Evolutionary conservation across 1,284 basidiomycete genomes (phyloP), one percentile per base, ranked within the genome.

Genomic region (Ceratobasidium sp.): DNA sequence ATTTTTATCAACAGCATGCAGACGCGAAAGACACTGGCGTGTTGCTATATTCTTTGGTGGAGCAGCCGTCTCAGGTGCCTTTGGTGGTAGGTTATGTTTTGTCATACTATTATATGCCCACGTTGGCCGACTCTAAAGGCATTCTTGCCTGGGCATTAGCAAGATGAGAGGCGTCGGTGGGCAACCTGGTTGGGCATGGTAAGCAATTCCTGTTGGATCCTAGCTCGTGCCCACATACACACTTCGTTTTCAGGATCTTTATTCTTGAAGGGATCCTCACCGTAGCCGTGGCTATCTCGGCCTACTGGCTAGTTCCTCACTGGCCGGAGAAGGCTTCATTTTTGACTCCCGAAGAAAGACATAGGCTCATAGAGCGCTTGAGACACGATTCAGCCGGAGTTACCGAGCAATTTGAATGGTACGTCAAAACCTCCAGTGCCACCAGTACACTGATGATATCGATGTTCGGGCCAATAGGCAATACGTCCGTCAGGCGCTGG

Each of bases 121-220:
- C 15, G 40, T 62, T 27, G 49, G 43, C 7, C 7, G 40, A 53
- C 55, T 56, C 45, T 49, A 34, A 12, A 47, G 75, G 65, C 32
- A 81, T 85, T 67, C 78, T 88, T 8, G 87, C 87, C 2, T 87
- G 82, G 71, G 80, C 75, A 83, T 88, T 40, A 84, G 83, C 22
- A 81, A 83, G 72, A 88, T 88, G 85, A 80, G 85, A 27, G 85
- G 85, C 15, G 76, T 87, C 1, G 85, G 84, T 17, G 87, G 84
- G 10, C 79, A 80, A 50, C 79, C 76, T 53, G 83, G 84, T 34
- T 87, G 85, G 85, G 78, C 82, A 76, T 86, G 85, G 83, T 83
- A 72, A 47, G 45, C 8, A 29, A 50, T 40, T 40, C 17, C 38
- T 17, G 70, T 55, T 8, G 17, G 43, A 54, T 65, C 25, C 62